These are phyloP conservation scores for Exophiala viscosa DNA, from an alignment of 2,329 filamentous ascomycete species.

Conservation along the genomic window DNA sequence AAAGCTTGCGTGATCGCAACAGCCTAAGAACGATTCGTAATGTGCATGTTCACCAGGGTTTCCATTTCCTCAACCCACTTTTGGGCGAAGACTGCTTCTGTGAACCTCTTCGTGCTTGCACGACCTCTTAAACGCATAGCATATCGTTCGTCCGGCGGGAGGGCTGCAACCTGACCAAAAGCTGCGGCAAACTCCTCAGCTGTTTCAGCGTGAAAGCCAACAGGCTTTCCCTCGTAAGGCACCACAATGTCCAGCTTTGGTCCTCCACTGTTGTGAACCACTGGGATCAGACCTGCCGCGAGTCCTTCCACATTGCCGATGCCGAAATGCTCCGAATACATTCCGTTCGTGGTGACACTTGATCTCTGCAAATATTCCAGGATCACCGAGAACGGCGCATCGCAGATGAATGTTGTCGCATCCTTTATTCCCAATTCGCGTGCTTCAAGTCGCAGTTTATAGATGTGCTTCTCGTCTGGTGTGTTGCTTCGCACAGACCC, in stretches of 20 bases:
- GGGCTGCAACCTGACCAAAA: slow-evolving; percentile 70
- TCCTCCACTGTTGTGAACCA: slow-evolving; percentile 90
- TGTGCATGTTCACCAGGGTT: slow-evolving; percentile 56
- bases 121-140: slow-evolving; percentile 73
- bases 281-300: slow-evolving; percentile 84
- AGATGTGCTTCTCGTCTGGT: slow-evolving; percentile 60
- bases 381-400: slow-evolving; percentile 85
- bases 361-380: slow-evolving; percentile 71
- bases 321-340: slow-evolving; percentile 99
- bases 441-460: slow-evolving; percentile 78
- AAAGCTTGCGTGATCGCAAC: too few relatives aligned
- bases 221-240: slow-evolving; percentile 71
- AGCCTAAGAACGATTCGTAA: background rate
- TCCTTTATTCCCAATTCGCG: slow-evolving; percentile 84
- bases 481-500: slow-evolving; percentile 78
- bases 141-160: slow-evolving; percentile 58
- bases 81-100: slow-evolving; percentile 76
- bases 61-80: slow-evolving; percentile 76
- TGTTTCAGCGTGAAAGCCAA: slow-evolving; percentile 81
- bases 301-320: slow-evolving; percentile 99
- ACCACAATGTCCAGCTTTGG: slow-evolving; percentile 92
- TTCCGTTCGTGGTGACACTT: slow-evolving; percentile 88
- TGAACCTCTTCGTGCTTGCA: slow-evolving; percentile 76
- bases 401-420: slow-evolving; percentile 78
- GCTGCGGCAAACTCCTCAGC: slow-evolving; percentile 73